These are phyloP conservation scores for Lippia alba DNA, from an alignment of 305 asterid species.

Conservation along the genomic window DNA sequence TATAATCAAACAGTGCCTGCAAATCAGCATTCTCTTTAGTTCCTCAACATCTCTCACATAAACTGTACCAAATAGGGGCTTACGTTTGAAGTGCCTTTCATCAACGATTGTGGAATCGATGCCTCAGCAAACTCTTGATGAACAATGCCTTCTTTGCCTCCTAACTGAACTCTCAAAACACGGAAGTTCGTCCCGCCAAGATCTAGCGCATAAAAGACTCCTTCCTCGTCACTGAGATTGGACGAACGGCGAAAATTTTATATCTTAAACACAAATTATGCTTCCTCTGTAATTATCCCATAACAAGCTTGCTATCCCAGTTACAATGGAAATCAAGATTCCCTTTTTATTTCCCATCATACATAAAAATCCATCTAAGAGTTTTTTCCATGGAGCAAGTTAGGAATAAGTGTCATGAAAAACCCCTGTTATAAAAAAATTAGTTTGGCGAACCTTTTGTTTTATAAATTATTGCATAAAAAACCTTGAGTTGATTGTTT, in stretches of 20 bases:
- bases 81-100: slow-evolving; percentile 82
- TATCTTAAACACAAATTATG: too few species aligned
- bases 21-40: slow-evolving; percentile 22
- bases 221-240: slow-evolving; percentile 70
- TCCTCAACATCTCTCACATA: slow-evolving; percentile 13
- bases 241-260: background rate
- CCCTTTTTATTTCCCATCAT: too few species aligned
- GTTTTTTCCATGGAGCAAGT: too few species aligned
- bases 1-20: slow-evolving; percentile 88
- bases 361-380: too few species aligned
- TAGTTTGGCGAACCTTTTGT: too few species aligned
- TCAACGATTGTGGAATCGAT: slow-evolving; percentile 77
- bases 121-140: slow-evolving; percentile 90
- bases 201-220: slow-evolving; percentile 87
- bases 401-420: too few species aligned
- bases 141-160: slow-evolving; percentile 72
- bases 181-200: slow-evolving; percentile 97
- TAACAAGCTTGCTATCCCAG: background rate
- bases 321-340: too few species aligned
- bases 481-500: too few species aligned
- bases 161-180: slow-evolving; percentile 78
- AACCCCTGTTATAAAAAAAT: too few species aligned
- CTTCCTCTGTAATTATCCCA: background rate
- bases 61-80: slow-evolving; percentile 25
- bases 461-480: too few species aligned